These are phyloP conservation scores for Plectosphaerella sp. DNA, from an alignment of 2,329 filamentous ascomycete species.

Conservation along the genomic window DNA sequence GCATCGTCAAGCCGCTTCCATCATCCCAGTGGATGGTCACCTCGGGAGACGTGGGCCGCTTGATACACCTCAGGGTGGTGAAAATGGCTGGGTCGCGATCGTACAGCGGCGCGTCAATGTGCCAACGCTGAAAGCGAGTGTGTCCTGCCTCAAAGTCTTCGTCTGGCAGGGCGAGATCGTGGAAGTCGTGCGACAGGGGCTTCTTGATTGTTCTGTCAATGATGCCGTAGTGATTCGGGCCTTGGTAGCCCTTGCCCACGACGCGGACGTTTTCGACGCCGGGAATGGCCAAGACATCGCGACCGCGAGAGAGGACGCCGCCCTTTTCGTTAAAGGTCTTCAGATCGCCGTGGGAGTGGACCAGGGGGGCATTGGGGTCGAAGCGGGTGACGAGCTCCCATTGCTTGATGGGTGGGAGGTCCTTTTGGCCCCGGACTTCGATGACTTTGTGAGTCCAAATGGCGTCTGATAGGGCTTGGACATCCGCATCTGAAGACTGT, in stretches of 20 bases:
- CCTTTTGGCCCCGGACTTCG: slow-evolving; percentile 34
- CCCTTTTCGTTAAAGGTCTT: slow-evolving; percentile 34
- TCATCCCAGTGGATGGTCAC: slow-evolving; percentile 37
- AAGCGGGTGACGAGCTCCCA: slow-evolving; percentile 39
- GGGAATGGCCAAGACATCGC: slow-evolving; percentile 30
- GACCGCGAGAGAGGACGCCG: slow-evolving; percentile 26
- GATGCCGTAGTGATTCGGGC: slow-evolving; percentile 36
- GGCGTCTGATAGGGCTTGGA: slow-evolving; percentile 29
- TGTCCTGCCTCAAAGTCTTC: slow-evolving; percentile 32
- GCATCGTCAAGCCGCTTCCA: slow-evolving; percentile 33
- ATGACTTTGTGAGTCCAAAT: slow-evolving; percentile 40
- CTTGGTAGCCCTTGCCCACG: slow-evolving; percentile 40
- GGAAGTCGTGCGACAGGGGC: slow-evolving; percentile 30
- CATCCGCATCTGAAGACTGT: slow-evolving; percentile 23
- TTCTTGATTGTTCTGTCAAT: slow-evolving; percentile 25
- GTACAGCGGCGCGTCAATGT: slow-evolving; percentile 42
- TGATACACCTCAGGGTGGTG: slow-evolving; percentile 34
- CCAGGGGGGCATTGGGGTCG: slow-evolving; percentile 31
- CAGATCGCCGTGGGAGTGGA: slow-evolving; percentile 36
- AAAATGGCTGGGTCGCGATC: slow-evolving; percentile 34
- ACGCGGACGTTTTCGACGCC: slow-evolving; percentile 37
- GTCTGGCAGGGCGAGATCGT: slow-evolving; percentile 23
- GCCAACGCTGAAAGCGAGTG: slow-evolving; percentile 42
- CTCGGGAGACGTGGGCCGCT: slow-evolving; percentile 27
- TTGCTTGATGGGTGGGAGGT: slow-evolving; percentile 34